Evolutionary conservation across 805 yeast species (phyloP).

Genomic region (Spathaspora sp.): DNA sequence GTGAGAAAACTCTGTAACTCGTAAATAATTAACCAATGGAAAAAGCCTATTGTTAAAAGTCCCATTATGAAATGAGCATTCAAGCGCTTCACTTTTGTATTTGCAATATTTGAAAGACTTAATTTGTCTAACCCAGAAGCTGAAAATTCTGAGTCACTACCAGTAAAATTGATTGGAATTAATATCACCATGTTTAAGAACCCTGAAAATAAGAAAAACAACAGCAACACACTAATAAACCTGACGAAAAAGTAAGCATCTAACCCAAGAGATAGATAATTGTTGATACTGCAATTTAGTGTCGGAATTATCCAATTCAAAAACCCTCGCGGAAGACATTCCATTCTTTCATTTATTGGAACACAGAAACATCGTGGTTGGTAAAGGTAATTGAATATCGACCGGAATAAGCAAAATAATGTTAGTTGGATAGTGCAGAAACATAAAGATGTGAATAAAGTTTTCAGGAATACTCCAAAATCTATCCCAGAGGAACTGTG

Average conservation of each 20-base stretch:
- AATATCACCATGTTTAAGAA: conserved; percentile 54
- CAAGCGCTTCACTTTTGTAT: conserved; percentile 44
- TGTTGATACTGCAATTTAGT: conserved; percentile 33
- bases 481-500: conserved; percentile 58
- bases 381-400: conserved; percentile 39
- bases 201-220: conserved; percentile 52
- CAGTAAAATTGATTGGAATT: conserved; percentile 58
- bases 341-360: conserved; percentile 35
- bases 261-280: conserved; percentile 53
- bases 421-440: conserved; percentile 52
- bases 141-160: conserved; percentile 22
- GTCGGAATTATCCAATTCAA: conserved; percentile 56
- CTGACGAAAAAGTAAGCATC: conserved; percentile 76
- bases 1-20: conserved; percentile 54
- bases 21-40: conserved; percentile 51
- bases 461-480: conserved; percentile 50
- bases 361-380: conserved; percentile 51
- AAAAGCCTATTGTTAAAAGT: conserved; percentile 48
- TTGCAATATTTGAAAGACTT: conserved; percentile 68
- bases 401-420: conserved; percentile 33
- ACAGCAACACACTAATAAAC: conserved; percentile 48
- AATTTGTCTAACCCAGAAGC: conserved; percentile 60
- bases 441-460: conserved; percentile 50
- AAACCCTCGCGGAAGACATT: conserved; percentile 38
- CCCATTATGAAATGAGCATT: conserved; percentile 64